Conservation (phyloP, 352 stramenopile species). For the Halophytophthora batemanensis region DNA sequence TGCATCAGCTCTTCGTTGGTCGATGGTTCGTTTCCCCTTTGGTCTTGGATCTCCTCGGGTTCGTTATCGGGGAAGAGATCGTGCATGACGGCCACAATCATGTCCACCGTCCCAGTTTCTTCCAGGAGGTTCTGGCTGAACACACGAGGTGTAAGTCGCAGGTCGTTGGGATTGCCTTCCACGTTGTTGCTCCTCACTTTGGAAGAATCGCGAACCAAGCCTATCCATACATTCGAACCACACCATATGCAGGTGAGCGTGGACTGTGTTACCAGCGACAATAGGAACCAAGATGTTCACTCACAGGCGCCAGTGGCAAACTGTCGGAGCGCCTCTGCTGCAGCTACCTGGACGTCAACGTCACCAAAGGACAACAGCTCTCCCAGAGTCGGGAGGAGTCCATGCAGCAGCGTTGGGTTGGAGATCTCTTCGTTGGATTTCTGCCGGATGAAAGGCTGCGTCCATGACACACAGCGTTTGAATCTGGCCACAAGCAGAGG, state of each 20-base stretch:
- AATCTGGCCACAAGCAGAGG: background rate
- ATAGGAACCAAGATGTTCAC: background rate
- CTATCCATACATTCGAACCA: no score
- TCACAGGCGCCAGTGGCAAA: conserved; percentile 68
- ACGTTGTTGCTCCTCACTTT: conserved; percentile 30
- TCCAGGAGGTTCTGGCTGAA: conserved; percentile 72
- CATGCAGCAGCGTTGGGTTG: conserved; percentile 47
- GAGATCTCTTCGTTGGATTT: conserved; percentile 81
- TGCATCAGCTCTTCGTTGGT: no score
- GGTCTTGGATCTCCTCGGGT: conserved; percentile 4
- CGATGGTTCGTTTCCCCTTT: no score
- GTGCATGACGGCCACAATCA: conserved; percentile 59
- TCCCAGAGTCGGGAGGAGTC: conserved; percentile 46
- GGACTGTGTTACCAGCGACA: background rate
- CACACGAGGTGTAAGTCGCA: conserved; percentile 52
- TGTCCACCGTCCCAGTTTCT: conserved; percentile 54
- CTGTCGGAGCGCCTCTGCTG: conserved; percentile 46
- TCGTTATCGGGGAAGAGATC: conserved; percentile 69
- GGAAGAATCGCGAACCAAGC: conserved; percentile 28
- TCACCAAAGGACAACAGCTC: conserved; percentile 57
- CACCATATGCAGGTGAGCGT: no score
- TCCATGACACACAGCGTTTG: conserved; percentile 4
- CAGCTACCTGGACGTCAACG: conserved; percentile 60
- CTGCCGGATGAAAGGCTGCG: conserved; percentile 63
- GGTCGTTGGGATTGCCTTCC: conserved; percentile 37